phyloP scores from a whole-genome alignment of 1,284 basidiomycete species.

The Tremellales sp. region DNA sequence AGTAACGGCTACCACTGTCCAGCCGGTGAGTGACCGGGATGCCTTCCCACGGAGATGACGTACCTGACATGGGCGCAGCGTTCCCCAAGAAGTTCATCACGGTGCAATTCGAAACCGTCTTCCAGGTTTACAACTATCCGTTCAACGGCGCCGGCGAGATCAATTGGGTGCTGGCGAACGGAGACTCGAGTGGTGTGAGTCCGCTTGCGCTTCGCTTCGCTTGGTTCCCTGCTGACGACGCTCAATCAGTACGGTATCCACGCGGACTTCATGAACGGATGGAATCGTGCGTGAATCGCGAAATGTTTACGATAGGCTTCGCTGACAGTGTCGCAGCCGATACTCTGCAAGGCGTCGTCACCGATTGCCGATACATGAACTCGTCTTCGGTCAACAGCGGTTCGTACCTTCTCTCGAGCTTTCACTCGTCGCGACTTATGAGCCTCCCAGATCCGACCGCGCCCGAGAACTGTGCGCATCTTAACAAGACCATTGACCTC shows the following conservation, averaged over 20 bases:
- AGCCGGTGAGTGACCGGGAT: conserved; percentile 1
- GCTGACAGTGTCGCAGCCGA: conserved; percentile 7
- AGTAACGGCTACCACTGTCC: conserved; percentile 23
- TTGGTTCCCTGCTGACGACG: background rate
- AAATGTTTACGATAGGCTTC: no score
- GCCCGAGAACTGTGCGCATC: conserved; percentile 19
- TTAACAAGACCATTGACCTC: conserved; percentile 14
- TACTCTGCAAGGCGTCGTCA: conserved; percentile 16
- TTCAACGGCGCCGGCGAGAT: conserved; percentile 17
- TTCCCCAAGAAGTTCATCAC: conserved; percentile 27
- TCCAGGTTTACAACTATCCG: conserved; percentile 14
- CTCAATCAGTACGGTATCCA: conserved; percentile 17
- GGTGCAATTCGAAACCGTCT: conserved; percentile 25
- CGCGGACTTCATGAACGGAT: conserved; percentile 27
- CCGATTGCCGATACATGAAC: conserved; percentile 28
- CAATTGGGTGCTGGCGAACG: conserved; percentile 21
- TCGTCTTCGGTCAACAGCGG: conserved; percentile 7
- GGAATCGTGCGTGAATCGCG: conserved; percentile 16
- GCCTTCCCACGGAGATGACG: background rate
- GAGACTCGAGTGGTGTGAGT: conserved; percentile 17
- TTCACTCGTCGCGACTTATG: background rate
- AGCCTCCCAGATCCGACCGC: conserved; percentile 3
- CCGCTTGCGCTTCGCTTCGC: background rate
- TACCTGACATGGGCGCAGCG: background rate
- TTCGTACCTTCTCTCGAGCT: background rate